phyloP scores from a whole-genome alignment of 2,329 filamentous ascomycete species.

The Penicillium sp. region DNA sequence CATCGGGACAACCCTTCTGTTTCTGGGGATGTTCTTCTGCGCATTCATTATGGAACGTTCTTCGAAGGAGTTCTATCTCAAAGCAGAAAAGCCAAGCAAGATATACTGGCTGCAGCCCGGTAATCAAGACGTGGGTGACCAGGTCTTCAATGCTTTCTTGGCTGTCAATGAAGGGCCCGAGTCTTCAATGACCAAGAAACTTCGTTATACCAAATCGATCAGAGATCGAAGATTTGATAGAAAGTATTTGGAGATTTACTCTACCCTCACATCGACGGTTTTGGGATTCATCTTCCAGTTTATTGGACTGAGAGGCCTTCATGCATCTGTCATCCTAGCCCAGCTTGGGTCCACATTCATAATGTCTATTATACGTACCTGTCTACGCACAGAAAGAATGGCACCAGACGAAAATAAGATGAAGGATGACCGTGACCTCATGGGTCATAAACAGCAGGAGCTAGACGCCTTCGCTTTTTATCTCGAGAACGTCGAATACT shows the following conservation, averaged over 20 bases:
- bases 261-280: constrained; percentile 25
- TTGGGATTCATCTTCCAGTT: constrained; percentile 40
- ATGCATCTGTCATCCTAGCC: constrained; percentile 35
- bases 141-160: constrained; percentile 38
- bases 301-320: constrained; percentile 36
- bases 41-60: constrained; percentile 34
- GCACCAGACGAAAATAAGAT: constrained; percentile 28
- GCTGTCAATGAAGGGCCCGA: constrained; percentile 22
- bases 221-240: constrained; percentile 12
- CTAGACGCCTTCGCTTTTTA: constrained; percentile 32
- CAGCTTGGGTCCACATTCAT: constrained; percentile 35
- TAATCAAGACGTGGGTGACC: constrained; percentile 36
- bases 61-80: constrained; percentile 26
- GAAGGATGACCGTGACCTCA: constrained; percentile 16
- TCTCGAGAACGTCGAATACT: constrained; percentile 23
- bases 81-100: constrained; percentile 24
- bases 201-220: constrained; percentile 30
- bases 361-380: constrained; percentile 37
- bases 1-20: constrained; percentile 31
- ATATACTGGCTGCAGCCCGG: constrained; percentile 41
- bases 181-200: constrained; percentile 11
- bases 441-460: constrained; percentile 28
- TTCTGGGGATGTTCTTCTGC: constrained; percentile 34
- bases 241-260: constrained; percentile 17
- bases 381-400: constrained; percentile 33